phyloP scores from a whole-genome alignment of 805 yeast genomes.

The Spathaspora arborariae region DNA sequence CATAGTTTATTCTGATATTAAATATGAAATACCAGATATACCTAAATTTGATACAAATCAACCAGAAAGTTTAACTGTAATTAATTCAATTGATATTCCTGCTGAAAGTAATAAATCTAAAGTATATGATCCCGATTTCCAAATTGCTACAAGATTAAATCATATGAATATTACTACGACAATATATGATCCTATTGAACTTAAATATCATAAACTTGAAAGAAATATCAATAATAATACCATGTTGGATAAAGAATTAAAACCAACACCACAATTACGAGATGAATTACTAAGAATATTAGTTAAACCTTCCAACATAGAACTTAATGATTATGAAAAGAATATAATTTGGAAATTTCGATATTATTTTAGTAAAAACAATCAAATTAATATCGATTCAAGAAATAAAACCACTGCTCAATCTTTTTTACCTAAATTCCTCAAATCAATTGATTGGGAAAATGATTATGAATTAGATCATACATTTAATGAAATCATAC shows the following conservation, averaged over 20 bases:
- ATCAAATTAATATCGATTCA: conserved; percentile 44
- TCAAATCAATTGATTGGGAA: conserved; percentile 85
- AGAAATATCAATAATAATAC: conserved; percentile 73
- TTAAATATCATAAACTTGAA: conserved; percentile 78
- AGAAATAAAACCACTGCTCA: conserved; percentile 14
- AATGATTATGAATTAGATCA: conserved; percentile 78
- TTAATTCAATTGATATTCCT: conserved; percentile 32
- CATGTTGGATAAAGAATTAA: conserved; percentile 75
- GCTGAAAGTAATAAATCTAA: conserved; percentile 13
- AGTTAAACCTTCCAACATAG: conserved; percentile 78
- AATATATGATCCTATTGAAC: conserved; percentile 72
- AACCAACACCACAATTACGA: conserved; percentile 82
- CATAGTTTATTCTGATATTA: conserved; percentile 37
- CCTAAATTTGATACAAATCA: not conserved
- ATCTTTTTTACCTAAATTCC: conserved; percentile 64
- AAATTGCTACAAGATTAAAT: conserved; percentile 8
- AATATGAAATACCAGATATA: conserved; percentile 12
- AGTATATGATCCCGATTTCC: conserved; percentile 45
- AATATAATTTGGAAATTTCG: conserved; percentile 88
- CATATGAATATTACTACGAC: not conserved
- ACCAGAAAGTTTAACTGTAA: conserved; percentile 24
- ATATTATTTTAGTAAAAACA: conserved; percentile 53
- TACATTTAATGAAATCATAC: conserved; percentile 64
- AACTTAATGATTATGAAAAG: conserved; percentile 59
- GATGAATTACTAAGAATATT: conserved; percentile 69